A percentile compares a stretch with the other conserved stretches of the same genome.
Conservation (phyloP, 2,329 filamentous ascomycete species). For the Scortechinia acanthostroma region DNA sequence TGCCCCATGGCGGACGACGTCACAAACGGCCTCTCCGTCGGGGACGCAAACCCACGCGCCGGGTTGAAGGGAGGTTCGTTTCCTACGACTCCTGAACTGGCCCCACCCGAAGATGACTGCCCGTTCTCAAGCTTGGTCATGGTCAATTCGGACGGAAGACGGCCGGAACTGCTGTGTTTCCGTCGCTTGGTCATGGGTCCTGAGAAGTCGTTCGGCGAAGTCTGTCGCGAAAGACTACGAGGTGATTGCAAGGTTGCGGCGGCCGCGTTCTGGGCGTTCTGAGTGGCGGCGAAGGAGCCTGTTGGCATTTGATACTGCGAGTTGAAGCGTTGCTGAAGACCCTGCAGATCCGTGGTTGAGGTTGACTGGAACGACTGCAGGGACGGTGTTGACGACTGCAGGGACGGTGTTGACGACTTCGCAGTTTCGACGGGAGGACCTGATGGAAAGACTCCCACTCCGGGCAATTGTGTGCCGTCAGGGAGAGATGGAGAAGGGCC, state of each 20-base stretch:
- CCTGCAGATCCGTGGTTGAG: slow-evolving; percentile 56
- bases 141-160: slow-evolving; percentile 65
- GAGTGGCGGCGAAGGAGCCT: slow-evolving; percentile 4
- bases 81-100: slow-evolving; percentile 23
- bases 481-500: slow-evolving; percentile 3
- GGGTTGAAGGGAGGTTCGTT: slow-evolving; percentile 14
- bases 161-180: slow-evolving; percentile 65
- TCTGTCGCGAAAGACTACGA: slow-evolving; percentile 63
- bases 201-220: slow-evolving; percentile 58
- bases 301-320: slow-evolving; percentile 16
- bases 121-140: slow-evolving; percentile 76
- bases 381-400: slow-evolving; percentile 22
- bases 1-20: slow-evolving; percentile 29
- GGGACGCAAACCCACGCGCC: slow-evolving; percentile 35
- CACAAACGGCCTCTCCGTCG: slow-evolving; percentile 36
- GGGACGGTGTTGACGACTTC: slow-evolving; percentile 14
- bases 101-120: slow-evolving; percentile 25
- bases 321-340: slow-evolving; percentile 41
- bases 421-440: slow-evolving; percentile 6
- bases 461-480: slow-evolving; percentile 2
- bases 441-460: slow-evolving; percentile 7
- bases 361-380: slow-evolving; percentile 45
- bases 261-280: slow-evolving; percentile 9
- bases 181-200: slow-evolving; percentile 73
- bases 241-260: slow-evolving; percentile 41